phyloP scores from a whole-genome alignment of 208 protist genomes.

The Trypanosoma melophagium region DNA sequence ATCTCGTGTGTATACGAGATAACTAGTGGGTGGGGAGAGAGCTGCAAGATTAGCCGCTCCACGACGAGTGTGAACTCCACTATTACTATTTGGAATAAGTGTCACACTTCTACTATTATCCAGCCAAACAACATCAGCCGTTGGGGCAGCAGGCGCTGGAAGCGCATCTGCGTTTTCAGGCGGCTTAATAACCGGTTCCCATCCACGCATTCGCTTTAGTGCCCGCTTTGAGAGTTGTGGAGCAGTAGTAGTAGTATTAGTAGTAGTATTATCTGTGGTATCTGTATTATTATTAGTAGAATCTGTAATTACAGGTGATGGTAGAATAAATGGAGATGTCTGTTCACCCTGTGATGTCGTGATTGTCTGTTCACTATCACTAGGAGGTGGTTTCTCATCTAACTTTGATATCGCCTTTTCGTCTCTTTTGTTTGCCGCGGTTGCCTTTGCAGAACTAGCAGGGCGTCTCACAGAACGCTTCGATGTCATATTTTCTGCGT shows the following conservation, averaged over 20 bases:
- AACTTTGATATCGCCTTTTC: neutral
- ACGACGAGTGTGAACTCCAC: conserved; percentile 20
- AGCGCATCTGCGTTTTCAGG: neutral
- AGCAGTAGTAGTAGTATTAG: neutral
- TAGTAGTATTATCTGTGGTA: neutral
- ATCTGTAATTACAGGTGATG: neutral
- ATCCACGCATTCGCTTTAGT: conserved; percentile 21
- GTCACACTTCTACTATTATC: conserved; percentile 23
- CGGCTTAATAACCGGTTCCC: conserved; percentile 29
- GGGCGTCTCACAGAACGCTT: neutral
- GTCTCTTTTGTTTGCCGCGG: neutral
- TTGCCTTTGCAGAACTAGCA: neutral
- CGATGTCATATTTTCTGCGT: neutral
- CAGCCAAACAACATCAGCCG: conserved; percentile 24
- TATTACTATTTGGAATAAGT: conserved; percentile 18
- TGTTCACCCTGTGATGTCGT: neutral
- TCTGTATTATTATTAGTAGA: too few relatives aligned
- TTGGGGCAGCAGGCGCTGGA: conserved; percentile 1
- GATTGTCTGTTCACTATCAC: neutral
- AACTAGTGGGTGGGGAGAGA: conserved; percentile 16
- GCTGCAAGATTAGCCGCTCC: conserved; percentile 20
- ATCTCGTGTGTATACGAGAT: conserved; percentile 23
- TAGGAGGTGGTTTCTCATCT: neutral
- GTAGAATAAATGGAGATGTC: neutral
- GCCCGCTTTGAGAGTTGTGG: conserved; percentile 23